Base-by-base conservation (phyloP, 441 rosid species). In the Syzygium malaccense region DNA sequence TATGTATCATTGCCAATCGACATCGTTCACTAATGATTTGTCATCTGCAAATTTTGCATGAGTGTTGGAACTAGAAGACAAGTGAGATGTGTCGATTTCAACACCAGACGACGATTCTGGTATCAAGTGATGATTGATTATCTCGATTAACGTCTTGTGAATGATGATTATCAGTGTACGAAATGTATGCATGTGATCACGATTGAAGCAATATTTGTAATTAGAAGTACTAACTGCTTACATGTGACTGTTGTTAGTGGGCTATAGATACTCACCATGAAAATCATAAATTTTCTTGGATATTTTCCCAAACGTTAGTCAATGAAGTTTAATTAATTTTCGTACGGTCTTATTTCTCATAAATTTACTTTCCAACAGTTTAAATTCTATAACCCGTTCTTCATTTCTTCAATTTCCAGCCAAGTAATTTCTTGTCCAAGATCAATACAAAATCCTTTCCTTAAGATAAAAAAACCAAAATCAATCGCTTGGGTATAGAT, bases 271-370 rank as follows among this genome's bases (percentile, higher is more conserved):
- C 66, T 60, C 15, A 28, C 17, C 32, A 26, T 58, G 64, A 58
- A 26, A 12, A 60, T 28, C 0, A 5, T 1, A 60, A 28, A 28
- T 60, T 60, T 28, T 13, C 18, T 60, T 1, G 1, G 8, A 13
- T 17, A 2, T 28, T 60, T 58, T 60, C 18, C 66, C 4, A 60
- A 60, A 13, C 30, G 6, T 8, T 20, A 56, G 5, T 56, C 26
- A 23, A 23, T 23, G 28, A 56, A 23, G 60, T 56, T 23, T 56
- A 23, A 56, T 56, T 20, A 56, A 13, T 60, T 28, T 60, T 14
- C 2, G 0, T 13, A 3, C 1, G 3, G 9, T 60, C 2, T 60
- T 60, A 6, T 60, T 14, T 58, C 14, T 26, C 1, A 3, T 28
- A 60, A 60, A 60, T 60, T 58, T 28, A 58, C n/a, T 58, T 58